Percentiles rank a stretch among this genome's conserved stretches.
Evolutionary conservation across 306 rosid species (phyloP).

Genomic region (Fagus sylvatica): DNA sequence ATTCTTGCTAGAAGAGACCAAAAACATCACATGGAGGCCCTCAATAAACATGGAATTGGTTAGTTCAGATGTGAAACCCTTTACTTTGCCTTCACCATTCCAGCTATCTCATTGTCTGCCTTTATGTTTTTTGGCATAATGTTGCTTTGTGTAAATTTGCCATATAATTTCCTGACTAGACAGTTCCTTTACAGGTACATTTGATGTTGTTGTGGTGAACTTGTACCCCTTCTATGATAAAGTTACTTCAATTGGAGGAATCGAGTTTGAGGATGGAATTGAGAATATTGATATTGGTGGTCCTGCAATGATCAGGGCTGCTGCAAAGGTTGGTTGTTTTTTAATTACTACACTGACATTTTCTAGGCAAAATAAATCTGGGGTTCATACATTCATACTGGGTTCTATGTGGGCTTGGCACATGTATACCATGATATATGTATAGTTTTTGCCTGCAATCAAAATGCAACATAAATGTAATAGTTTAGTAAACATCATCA

Average conservation of each 20-base stretch:
- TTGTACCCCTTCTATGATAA: conserved; percentile 85
- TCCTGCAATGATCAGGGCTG: conserved; percentile 97
- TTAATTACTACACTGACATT: neutral
- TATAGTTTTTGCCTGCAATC: neutral
- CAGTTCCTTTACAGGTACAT: conserved; percentile 56
- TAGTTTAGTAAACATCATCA: neutral
- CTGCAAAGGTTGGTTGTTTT: conserved; percentile 74
- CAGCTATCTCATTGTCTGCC: neutral
- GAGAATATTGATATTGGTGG: conserved; percentile 99
- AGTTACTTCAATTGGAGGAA: conserved; percentile 69
- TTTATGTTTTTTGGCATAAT: neutral
- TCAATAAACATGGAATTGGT: conserved; percentile 83
- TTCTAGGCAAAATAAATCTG: conserved; percentile 11
- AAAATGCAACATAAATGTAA: neutral
- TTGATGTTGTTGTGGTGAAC: conserved; percentile 93
- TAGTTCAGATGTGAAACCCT: conserved; percentile 23
- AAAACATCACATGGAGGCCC: conserved; percentile 86
- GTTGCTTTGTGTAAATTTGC: neutral
- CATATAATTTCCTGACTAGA: conserved; percentile 4
- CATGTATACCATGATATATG: neutral
- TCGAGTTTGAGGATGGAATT: conserved; percentile 87
- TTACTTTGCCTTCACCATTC: neutral
- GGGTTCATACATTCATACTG: neutral
- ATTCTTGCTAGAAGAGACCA: conserved; percentile 95
- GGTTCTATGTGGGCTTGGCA: neutral